phyloP scores from a whole-genome alignment of 1,139 yeast genomes.

The Blastobotrys petasosporus region DNA sequence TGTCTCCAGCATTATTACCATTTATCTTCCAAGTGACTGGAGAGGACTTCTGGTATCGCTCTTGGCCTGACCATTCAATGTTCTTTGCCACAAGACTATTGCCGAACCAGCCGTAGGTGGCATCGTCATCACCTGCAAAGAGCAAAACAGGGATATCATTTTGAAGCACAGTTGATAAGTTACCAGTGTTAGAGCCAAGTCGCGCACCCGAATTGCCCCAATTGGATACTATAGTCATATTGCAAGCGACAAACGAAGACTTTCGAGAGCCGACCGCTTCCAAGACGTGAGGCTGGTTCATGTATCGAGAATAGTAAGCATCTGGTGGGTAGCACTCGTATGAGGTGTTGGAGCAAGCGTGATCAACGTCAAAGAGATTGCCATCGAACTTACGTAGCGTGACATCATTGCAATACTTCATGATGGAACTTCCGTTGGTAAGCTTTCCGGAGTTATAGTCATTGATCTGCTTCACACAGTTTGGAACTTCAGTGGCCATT shows the following conservation, averaged over 20 bases:
- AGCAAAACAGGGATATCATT: constrained; percentile 61
- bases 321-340: constrained; percentile 62
- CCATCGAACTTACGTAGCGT: constrained; percentile 15
- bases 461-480: constrained; percentile 14
- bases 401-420: constrained; percentile 15
- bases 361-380: constrained; percentile 17
- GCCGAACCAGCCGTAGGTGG: constrained; percentile 83
- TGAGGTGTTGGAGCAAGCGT: constrained; percentile 14
- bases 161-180: constrained; percentile 56
- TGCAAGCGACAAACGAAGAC: constrained; percentile 74
- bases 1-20: constrained; percentile 29
- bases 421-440: constrained; percentile 13
- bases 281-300: constrained; percentile 63
- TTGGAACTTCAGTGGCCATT: constrained; percentile 40
- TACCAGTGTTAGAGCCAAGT: constrained; percentile 54
- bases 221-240: constrained; percentile 41
- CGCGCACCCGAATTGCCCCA: constrained; percentile 40
- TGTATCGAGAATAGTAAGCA: constrained; percentile 58
- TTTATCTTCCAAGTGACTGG: constrained; percentile 34
- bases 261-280: constrained; percentile 87
- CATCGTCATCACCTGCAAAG: constrained; percentile 84
- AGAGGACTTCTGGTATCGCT: constrained; percentile 27
- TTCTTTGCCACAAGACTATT: constrained; percentile 67
- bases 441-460: constrained; percentile 17
- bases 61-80: constrained; percentile 50